phyloP scores from a whole-genome alignment of 2,329 filamentous ascomycete species.

The Coniochaeta ligniaria region DNA sequence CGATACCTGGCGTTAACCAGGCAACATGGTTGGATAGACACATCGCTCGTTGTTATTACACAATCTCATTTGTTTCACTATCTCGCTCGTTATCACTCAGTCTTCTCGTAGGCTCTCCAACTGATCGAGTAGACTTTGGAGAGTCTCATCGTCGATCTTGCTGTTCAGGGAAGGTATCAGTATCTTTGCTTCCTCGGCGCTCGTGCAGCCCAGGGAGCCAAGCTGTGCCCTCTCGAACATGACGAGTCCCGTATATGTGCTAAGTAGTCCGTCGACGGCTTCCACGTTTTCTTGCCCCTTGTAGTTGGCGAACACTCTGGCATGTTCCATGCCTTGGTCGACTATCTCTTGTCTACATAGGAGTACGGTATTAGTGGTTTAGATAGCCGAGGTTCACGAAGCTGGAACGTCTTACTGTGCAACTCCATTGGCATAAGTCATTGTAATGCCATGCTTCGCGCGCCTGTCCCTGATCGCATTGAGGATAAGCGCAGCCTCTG shows the following conservation, averaged over 20 bases:
- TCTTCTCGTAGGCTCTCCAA: not conserved
- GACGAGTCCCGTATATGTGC: not conserved
- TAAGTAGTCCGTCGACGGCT: not conserved
- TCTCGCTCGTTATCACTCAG: not conserved
- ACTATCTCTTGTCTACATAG: not conserved
- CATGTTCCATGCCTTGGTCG: not conserved
- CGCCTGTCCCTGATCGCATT: not conserved
- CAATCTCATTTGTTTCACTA: not conserved
- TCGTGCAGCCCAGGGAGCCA: not conserved
- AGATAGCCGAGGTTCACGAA: too few relatives aligned
- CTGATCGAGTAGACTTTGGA: not conserved
- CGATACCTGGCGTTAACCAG: not conserved
- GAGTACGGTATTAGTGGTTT: not conserved
- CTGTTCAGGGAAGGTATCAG: not conserved
- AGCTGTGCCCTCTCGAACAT: not conserved
- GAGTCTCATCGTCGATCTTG: not conserved
- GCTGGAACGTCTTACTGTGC: not conserved
- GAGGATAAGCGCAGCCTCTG: not conserved
- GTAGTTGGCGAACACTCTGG: not conserved
- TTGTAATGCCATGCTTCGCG: not conserved
- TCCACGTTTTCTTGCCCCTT: not conserved
- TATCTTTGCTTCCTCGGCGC: not conserved
- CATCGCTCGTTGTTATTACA: not conserved
- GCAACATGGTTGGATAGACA: not conserved
- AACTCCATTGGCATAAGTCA: not conserved